Evolutionary conservation across 805 yeast genomes (phyloP).

Genomic region (Barnettozyma sp.): DNA sequence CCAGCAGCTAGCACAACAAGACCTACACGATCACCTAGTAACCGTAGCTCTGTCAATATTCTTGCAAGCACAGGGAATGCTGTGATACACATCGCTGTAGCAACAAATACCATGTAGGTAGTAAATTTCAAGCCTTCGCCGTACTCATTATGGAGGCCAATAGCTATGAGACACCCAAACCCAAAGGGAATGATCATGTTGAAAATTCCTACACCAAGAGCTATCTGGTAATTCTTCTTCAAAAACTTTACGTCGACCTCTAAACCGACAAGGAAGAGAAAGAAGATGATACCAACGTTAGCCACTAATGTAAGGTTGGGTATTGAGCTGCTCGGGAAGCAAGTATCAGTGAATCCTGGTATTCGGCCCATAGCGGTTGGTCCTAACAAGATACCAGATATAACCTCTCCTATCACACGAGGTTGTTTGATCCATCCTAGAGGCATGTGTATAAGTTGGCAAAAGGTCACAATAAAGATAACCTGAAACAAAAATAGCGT

Average conservation of each 20-base stretch:
- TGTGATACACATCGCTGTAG: slow-evolving; percentile 78
- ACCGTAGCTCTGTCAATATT: slow-evolving; percentile 64
- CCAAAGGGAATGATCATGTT: slow-evolving; percentile 79
- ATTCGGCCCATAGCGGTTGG: slow-evolving; percentile 70
- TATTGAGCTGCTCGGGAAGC: slow-evolving; percentile 59
- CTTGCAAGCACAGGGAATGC: slow-evolving; percentile 83
- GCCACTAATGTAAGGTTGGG: slow-evolving; percentile 63
- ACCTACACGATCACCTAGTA: slow-evolving; percentile 68
- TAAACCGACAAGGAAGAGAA: slow-evolving; percentile 70
- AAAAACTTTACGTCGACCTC: slow-evolving; percentile 70
- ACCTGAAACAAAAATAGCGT: slow-evolving; percentile 68
- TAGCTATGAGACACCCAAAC: slow-evolving; percentile 64
- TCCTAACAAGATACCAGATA: slow-evolving; percentile 69
- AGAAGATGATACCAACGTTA: slow-evolving; percentile 66
- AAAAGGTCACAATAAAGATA: slow-evolving; percentile 48
- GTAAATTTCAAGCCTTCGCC: slow-evolving; percentile 48
- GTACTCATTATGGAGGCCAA: slow-evolving; percentile 59
- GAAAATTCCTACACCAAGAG: slow-evolving; percentile 59
- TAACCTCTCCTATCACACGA: slow-evolving; percentile 73
- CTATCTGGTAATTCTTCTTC: slow-evolving; percentile 51
- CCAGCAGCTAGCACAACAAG: slow-evolving; percentile 76
- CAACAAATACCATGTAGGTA: slow-evolving; percentile 72
- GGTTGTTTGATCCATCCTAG: slow-evolving; percentile 63
- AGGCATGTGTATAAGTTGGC: slow-evolving; percentile 57
- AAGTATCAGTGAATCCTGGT: slow-evolving; percentile 55